These are phyloP conservation scores for Echria macrotheca DNA, from an alignment of 495 filamentous ascomycete genomes.

Conservation along the genomic window DNA sequence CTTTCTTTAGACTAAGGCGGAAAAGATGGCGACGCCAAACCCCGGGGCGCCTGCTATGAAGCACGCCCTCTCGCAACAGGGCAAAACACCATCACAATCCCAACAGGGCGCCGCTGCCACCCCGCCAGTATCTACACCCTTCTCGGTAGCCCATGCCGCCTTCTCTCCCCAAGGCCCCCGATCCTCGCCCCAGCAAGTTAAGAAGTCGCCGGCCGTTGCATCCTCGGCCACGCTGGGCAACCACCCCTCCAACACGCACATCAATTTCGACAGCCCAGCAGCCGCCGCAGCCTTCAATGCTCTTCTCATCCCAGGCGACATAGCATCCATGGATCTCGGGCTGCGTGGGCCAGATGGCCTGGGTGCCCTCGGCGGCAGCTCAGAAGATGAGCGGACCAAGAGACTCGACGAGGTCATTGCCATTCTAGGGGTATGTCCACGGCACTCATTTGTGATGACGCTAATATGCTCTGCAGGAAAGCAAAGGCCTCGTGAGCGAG, in stretches of 20 bases:
- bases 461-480: conserved; percentile 24
- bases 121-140: conserved; percentile 51
- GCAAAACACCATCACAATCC: conserved; percentile 40
- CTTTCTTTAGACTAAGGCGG: no score
- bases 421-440: conserved; percentile 23
- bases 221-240: conserved; percentile 35
- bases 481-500: conserved; percentile 61
- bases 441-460: background rate
- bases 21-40: conserved; percentile 49
- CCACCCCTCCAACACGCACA: conserved; percentile 24
- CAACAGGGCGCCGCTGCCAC: conserved; percentile 44
- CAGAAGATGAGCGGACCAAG: conserved; percentile 55
- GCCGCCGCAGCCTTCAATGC: conserved; percentile 45
- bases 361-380: conserved; percentile 29
- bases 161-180: conserved; percentile 47
- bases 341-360: conserved; percentile 34
- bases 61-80: conserved; percentile 44
- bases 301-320: conserved; percentile 32
- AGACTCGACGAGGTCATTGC: conserved; percentile 50
- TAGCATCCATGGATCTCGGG: conserved; percentile 39
- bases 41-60: conserved; percentile 25
- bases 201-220: conserved; percentile 46
- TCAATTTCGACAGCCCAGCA: conserved; percentile 51
- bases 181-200: conserved; percentile 50
- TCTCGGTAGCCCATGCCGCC: conserved; percentile 43